A percentile compares a stretch with the other conserved stretches of the same genome.
Evolutionary conservation across 2,329 filamentous ascomycete species (phyloP).

Genomic region (Penicillium sp.): DNA sequence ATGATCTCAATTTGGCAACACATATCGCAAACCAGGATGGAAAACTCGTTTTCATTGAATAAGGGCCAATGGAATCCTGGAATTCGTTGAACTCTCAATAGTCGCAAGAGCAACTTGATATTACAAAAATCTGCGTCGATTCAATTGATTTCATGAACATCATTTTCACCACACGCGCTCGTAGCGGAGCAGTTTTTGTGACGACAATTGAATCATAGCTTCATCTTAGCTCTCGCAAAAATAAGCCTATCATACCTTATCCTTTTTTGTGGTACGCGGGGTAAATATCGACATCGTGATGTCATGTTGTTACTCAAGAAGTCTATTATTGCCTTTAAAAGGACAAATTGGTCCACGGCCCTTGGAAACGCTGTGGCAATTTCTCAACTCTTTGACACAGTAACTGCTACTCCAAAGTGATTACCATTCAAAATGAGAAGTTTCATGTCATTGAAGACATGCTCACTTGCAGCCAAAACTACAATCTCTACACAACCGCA

Average conservation of each 20-base stretch:
- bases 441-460: background rate
- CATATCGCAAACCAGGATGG: conserved; percentile 18
- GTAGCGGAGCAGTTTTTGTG: background rate
- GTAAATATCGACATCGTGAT: conserved; percentile 4
- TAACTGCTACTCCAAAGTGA: background rate
- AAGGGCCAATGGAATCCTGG: conserved; percentile 26
- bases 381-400: background rate
- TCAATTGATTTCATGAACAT: background rate
- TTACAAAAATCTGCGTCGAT: background rate
- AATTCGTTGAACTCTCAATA: no score
- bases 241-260: background rate
- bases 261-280: background rate
- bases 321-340: background rate
- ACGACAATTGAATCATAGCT: no score
- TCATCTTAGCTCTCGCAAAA: background rate
- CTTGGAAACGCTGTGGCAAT: background rate
- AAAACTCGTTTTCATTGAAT: conserved; percentile 21
- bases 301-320: conserved; percentile 1
- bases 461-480: background rate
- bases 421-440: background rate
- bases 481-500: background rate
- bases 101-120: background rate
- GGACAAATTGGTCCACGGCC: background rate
- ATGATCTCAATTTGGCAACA: conserved; percentile 7
- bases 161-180: background rate